phyloP scores from a whole-genome alignment of 495 filamentous ascomycete genomes.

The Penicillium mononematosum region DNA sequence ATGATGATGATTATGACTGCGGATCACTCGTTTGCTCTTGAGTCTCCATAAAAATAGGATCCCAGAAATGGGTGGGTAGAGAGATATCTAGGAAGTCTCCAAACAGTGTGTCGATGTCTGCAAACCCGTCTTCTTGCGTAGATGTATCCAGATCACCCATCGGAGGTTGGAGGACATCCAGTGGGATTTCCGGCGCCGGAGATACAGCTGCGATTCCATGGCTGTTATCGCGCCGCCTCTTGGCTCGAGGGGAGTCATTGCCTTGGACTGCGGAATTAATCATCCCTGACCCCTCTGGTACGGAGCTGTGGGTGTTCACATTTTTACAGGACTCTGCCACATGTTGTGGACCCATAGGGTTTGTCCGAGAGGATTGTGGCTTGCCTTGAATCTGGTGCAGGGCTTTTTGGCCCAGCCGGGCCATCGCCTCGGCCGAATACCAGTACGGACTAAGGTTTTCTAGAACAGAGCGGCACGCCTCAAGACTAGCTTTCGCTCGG shows the following conservation, averaged over 20 bases:
- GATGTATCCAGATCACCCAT: conserved; percentile 11
- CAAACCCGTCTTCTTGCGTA: conserved; percentile 26
- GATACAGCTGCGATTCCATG: conserved; percentile 1
- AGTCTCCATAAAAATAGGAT: conserved; percentile 38
- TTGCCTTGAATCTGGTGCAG: conserved; percentile 32
- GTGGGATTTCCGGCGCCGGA: neutral
- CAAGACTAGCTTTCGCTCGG: conserved; percentile 60
- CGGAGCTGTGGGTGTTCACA: neutral
- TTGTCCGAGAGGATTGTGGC: conserved; percentile 1
- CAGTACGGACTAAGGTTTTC: conserved; percentile 56
- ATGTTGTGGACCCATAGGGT: neutral
- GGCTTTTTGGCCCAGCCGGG: conserved; percentile 51
- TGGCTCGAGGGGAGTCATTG: neutral
- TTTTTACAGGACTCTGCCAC: neutral
- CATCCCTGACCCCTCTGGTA: neutral
- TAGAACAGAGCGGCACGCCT: conserved; percentile 55
- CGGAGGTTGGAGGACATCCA: conserved; percentile 7
- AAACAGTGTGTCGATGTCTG: conserved; percentile 44
- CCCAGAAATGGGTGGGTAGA: conserved; percentile 44
- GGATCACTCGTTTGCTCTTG: conserved; percentile 1
- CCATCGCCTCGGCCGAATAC: conserved; percentile 62
- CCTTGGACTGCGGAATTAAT: neutral
- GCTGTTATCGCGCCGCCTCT: conserved; percentile 4
- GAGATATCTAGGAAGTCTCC: conserved; percentile 44
- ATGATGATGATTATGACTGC: conserved; percentile 16